A percentile compares a stretch with the other conserved stretches of the same genome.
Conservation (phyloP, 768 basidiomycete species). For the Mycena sanguinolenta region DNA sequence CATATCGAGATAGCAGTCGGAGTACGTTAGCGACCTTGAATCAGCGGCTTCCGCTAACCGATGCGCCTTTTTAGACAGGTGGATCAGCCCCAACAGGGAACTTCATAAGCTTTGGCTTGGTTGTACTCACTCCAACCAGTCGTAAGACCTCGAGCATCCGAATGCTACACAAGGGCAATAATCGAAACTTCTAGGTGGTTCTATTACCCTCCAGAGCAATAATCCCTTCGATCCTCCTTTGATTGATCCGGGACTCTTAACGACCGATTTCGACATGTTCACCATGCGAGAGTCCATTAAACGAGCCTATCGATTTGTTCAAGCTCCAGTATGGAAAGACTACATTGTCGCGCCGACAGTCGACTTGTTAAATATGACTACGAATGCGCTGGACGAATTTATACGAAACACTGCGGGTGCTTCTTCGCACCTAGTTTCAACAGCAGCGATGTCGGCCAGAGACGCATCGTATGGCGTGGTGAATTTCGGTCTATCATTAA, state of each 20-base stretch:
- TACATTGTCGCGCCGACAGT: neutral
- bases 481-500: constrained; percentile 35
- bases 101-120: neutral
- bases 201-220: neutral
- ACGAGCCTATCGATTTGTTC: neutral
- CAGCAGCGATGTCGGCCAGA: constrained; percentile 12
- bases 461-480: constrained; percentile 46
- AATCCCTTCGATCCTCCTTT: constrained; percentile 25
- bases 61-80: neutral
- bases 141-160: neutral
- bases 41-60: neutral
- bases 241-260: constrained; percentile 1
- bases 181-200: neutral
- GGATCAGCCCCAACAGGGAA: neutral
- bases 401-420: constrained; percentile 38
- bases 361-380: neutral
- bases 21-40: neutral
- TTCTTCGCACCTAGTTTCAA: constrained; percentile 23
- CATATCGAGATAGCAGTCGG: neutral
- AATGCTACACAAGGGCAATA: too few species aligned
- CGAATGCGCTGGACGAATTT: constrained; percentile 31
- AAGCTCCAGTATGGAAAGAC: neutral
- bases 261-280: constrained; percentile 3
- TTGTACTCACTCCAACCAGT: neutral
- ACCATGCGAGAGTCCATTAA: neutral